These are phyloP conservation scores for Diplodia mutila DNA, from an alignment of 2,329 filamentous ascomycete species.

Conservation along the genomic window DNA sequence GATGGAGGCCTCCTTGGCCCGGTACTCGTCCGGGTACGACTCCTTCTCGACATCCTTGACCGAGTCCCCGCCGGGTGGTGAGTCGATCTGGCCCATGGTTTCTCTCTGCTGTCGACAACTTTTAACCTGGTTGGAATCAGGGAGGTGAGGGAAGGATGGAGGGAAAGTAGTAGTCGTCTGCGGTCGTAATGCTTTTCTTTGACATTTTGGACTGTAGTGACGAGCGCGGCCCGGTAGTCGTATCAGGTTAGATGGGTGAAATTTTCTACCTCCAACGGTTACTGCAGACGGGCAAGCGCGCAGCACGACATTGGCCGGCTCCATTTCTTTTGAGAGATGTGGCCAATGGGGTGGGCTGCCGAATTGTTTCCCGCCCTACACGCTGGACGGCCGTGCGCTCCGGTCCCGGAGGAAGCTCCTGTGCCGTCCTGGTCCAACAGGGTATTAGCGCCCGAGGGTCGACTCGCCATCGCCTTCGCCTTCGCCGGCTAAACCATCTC, in stretches of 20 bases:
- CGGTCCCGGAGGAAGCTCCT: neutral
- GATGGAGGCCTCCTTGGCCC: constrained; percentile 9
- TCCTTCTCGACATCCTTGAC: constrained; percentile 1
- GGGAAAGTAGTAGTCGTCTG: neutral
- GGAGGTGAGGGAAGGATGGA: neutral
- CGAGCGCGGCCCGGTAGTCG: neutral
- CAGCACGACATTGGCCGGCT: neutral
- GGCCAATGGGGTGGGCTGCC: neutral
- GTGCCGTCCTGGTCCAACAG: neutral
- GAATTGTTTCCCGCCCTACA: neutral
- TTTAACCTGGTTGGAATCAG: neutral
- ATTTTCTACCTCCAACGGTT: neutral
- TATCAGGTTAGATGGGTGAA: neutral
- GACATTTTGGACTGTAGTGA: neutral
- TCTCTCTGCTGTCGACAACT: neutral
- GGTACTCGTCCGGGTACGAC: neutral
- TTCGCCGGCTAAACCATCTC: neutral
- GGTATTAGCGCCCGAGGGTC: neutral
- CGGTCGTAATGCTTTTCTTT: neutral
- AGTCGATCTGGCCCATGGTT: neutral
- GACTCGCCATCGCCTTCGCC: neutral
- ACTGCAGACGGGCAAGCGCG: neutral
- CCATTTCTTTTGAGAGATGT: neutral
- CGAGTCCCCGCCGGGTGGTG: neutral
- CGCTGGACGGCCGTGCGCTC: neutral